Percentiles rank a stretch among this genome's conserved stretches.
phyloP scores from a whole-genome alignment of 208 protist species.

The Vickermania spadyakhi region DNA sequence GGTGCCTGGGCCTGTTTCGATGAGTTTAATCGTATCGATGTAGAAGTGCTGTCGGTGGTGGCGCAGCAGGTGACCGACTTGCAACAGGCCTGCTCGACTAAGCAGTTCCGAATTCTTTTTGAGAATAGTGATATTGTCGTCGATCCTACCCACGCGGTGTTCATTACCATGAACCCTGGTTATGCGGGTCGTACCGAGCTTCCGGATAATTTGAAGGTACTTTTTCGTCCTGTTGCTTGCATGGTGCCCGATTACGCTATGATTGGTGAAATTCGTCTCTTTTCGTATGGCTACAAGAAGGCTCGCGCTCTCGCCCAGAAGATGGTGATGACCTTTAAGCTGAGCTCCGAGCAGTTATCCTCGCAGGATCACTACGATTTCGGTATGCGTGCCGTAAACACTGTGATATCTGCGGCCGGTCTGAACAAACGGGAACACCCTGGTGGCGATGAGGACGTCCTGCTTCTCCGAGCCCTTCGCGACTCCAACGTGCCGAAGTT shows the following conservation, averaged over 20 bases:
- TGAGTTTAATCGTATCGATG: slow-evolving; percentile 99
- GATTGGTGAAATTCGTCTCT: slow-evolving; percentile 97
- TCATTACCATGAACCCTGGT: slow-evolving; percentile 99
- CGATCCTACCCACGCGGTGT: slow-evolving; percentile 92
- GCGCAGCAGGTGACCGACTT: slow-evolving; percentile 95
- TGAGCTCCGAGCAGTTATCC: slow-evolving; percentile 97
- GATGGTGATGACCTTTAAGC: slow-evolving; percentile 97
- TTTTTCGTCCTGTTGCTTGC: slow-evolving; percentile 97
- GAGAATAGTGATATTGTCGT: slow-evolving; percentile 92
- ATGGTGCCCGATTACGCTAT: slow-evolving; percentile 99
- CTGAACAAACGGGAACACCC: slow-evolving; percentile 91
- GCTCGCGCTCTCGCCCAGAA: slow-evolving; percentile 92
- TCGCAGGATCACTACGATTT: slow-evolving; percentile 99
- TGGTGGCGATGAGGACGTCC: slow-evolving; percentile 88
- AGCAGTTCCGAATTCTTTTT: slow-evolving; percentile 92
- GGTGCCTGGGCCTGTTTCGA: slow-evolving; percentile 98
- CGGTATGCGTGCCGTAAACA: slow-evolving; percentile 99
- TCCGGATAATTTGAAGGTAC: slow-evolving; percentile 97
- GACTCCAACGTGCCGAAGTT: slow-evolving; percentile 99
- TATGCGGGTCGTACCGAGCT: slow-evolving; percentile 98
- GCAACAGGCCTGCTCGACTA: slow-evolving; percentile 89
- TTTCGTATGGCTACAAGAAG: slow-evolving; percentile 97
- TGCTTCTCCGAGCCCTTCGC: slow-evolving; percentile 92
- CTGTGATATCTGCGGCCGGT: slow-evolving; percentile 97
- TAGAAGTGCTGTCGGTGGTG: slow-evolving; percentile 96